These are phyloP conservation scores for Phyllosticta citribraziliensis DNA, from an alignment of 2,329 filamentous ascomycete genomes.

Conservation along the genomic window DNA sequence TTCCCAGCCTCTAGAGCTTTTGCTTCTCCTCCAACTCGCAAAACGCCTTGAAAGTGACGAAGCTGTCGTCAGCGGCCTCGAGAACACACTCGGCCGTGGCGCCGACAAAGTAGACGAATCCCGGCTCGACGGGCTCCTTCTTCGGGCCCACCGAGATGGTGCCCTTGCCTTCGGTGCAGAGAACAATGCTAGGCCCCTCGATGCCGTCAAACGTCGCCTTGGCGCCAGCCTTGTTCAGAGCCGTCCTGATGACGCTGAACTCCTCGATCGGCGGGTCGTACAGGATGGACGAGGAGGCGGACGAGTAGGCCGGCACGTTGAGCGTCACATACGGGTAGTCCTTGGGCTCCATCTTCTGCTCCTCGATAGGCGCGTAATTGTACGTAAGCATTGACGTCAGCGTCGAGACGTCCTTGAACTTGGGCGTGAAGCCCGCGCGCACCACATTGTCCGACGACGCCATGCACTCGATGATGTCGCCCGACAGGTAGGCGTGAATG, in stretches of 20 bases:
- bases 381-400: slow-evolving; percentile 90
- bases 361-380: slow-evolving; percentile 83
- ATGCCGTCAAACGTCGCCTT: slow-evolving; percentile 85
- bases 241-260: slow-evolving; percentile 78
- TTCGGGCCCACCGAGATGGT: slow-evolving; percentile 80
- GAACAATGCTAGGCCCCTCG: slow-evolving; percentile 81
- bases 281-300: slow-evolving; percentile 59
- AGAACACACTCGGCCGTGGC: slow-evolving; percentile 76
- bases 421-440: slow-evolving; percentile 91
- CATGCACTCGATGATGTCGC: slow-evolving; percentile 99
- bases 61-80: slow-evolving; percentile 44
- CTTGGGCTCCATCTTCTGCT: slow-evolving; percentile 83
- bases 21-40: slow-evolving; percentile 60
- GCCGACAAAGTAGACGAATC: slow-evolving; percentile 56
- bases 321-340: slow-evolving; percentile 81
- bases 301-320: slow-evolving; percentile 73
- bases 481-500: slow-evolving; percentile 88
- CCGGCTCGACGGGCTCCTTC: slow-evolving; percentile 52
- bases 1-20: background rate
- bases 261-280: slow-evolving; percentile 97
- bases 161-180: slow-evolving; percentile 77
- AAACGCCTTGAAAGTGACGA: slow-evolving; percentile 88
- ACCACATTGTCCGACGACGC: slow-evolving; percentile 98
- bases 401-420: slow-evolving; percentile 92
- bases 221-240: slow-evolving; percentile 57